These are phyloP conservation scores for Plasmopara muralis DNA, from an alignment of 352 stramenopile species.

Conservation along the genomic window DNA sequence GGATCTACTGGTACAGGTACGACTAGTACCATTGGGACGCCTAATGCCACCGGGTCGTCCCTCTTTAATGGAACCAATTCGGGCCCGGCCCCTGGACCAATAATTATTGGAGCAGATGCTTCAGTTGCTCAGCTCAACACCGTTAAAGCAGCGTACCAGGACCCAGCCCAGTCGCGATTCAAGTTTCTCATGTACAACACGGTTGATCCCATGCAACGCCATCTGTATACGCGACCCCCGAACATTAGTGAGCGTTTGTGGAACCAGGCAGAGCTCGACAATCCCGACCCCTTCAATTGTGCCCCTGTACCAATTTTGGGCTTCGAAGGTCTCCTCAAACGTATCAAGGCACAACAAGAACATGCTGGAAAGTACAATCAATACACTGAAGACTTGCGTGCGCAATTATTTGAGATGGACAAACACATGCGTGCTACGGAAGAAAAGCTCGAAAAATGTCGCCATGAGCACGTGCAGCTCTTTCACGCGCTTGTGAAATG, in stretches of 20 bases:
- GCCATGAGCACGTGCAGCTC: constrained; percentile 77
- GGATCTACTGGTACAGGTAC: constrained; percentile 12
- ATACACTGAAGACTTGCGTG: constrained; percentile 68
- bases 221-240: constrained; percentile 70
- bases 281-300: constrained; percentile 76
- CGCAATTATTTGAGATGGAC: constrained; percentile 76
- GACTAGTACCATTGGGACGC: constrained; percentile 12
- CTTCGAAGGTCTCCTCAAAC: constrained; percentile 75
- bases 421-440: constrained; percentile 71
- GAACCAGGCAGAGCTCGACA: constrained; percentile 82
- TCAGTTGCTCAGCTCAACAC: constrained; percentile 75
- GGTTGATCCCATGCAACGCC: constrained; percentile 72
- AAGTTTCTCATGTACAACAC: constrained; percentile 89
- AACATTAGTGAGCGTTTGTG: constrained; percentile 82
- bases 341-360: constrained; percentile 75
- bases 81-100: constrained; percentile 45
- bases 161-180: constrained; percentile 79
- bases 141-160: constrained; percentile 78
- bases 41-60: constrained; percentile 19
- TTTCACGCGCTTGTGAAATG: constrained; percentile 80
- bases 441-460: constrained; percentile 81
- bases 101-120: constrained; percentile 67
- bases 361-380: constrained; percentile 77
- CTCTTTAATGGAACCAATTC: constrained; percentile 27
- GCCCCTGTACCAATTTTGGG: constrained; percentile 70